phyloP scores from a whole-genome alignment of 352 stramenopile genomes.

The Pythium rishiriense region DNA sequence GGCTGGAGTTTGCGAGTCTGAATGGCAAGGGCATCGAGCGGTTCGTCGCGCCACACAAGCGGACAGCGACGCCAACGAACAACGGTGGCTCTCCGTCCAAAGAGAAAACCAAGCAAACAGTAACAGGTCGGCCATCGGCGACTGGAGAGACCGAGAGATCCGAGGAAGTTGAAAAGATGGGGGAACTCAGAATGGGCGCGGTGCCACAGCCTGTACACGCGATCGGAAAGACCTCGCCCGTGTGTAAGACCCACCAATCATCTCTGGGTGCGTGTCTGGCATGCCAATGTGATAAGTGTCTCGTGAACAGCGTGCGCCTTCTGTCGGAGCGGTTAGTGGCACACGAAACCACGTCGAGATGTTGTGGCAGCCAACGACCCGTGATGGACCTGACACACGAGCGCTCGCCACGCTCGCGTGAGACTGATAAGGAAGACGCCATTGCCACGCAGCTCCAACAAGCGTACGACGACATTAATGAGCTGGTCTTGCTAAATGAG shows the following conservation, averaged over 20 bases:
- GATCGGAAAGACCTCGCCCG: too few relatives aligned
- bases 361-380: not conserved
- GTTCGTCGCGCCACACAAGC: not conserved
- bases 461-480: constrained; percentile 20
- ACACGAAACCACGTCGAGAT: constrained; percentile 5
- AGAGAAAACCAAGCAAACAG: too few relatives aligned
- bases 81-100: too few relatives aligned
- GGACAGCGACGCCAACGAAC: too few relatives aligned
- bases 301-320: constrained; percentile 21
- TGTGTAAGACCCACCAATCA: not conserved
- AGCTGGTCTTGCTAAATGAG: constrained; percentile 31
- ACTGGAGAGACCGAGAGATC: too few relatives aligned
- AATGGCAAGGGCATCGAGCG: constrained; percentile 6
- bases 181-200: too few relatives aligned
- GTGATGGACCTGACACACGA: constrained; percentile 3
- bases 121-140: too few relatives aligned
- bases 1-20: constrained; percentile 9
- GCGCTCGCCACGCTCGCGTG: not conserved
- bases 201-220: too few relatives aligned
- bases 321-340: constrained; percentile 11
- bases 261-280: constrained; percentile 10
- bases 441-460: not conserved
- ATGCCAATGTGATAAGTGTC: constrained; percentile 21
- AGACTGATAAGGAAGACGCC: not conserved
- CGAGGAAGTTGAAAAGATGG: too few relatives aligned